phyloP scores from a whole-genome alignment of 177 flowering plant species.

The Vitis hybrid region DNA sequence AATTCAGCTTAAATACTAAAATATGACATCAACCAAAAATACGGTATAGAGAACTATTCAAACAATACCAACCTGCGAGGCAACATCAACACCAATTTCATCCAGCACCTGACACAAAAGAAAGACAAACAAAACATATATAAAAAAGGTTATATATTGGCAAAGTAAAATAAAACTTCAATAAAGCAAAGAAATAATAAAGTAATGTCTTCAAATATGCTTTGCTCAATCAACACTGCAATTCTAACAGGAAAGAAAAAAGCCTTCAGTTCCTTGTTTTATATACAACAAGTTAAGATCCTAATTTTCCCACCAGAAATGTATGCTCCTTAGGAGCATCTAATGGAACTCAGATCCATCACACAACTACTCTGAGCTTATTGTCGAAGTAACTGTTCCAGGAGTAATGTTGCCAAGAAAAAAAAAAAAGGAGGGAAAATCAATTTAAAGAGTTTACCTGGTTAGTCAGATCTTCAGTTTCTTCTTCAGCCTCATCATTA shows the following conservation, averaged over 20 bases:
- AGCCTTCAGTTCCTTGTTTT: slow-evolving; percentile 4
- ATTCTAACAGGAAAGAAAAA: neutral
- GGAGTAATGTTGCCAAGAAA: neutral
- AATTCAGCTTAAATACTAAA: neutral
- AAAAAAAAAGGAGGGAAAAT: neutral
- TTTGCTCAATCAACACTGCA: neutral
- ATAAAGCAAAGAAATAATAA: neutral
- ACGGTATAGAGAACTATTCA: neutral
- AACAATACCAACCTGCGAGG: slow-evolving; percentile 61
- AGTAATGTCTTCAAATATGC: neutral
- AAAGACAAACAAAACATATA: neutral
- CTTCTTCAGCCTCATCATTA: slow-evolving; percentile 95
- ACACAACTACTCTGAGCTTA: neutral
- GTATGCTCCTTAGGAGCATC: neutral
- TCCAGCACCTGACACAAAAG: slow-evolving; percentile 62
- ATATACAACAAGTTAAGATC: neutral
- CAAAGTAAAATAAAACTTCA: neutral
- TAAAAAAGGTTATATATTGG: neutral
- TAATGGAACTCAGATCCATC: neutral
- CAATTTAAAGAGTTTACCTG: slow-evolving; percentile 43
- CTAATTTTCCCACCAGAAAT: neutral
- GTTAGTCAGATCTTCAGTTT: slow-evolving; percentile 85
- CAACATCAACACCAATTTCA: slow-evolving; percentile 82
- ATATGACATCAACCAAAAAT: neutral
- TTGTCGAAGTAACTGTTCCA: neutral